Percentiles rank a stretch among this genome's conserved stretches.
Conservation (phyloP, 2,329 filamentous ascomycete species). For the Fusarium stilboides region DNA sequence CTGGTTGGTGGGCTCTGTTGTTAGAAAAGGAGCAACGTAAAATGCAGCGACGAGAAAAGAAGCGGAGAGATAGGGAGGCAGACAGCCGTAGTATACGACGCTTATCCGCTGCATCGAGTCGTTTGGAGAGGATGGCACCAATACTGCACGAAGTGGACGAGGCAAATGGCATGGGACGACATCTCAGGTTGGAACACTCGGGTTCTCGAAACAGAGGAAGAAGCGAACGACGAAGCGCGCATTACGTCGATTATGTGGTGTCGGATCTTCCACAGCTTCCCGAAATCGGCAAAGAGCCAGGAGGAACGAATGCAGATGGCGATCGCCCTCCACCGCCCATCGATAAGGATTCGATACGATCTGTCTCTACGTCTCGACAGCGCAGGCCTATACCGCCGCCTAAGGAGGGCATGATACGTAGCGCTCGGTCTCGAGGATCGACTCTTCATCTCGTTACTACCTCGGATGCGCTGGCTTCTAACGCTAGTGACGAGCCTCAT, state of each 20-base stretch:
- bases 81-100: constrained; percentile 85
- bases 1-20: constrained; percentile 95
- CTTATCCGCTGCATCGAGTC: constrained; percentile 90
- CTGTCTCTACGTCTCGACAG: constrained; percentile 82
- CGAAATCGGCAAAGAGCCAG: constrained; percentile 67
- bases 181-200: constrained; percentile 60
- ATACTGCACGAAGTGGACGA: constrained; percentile 85
- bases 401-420: constrained; percentile 81
- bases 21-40: constrained; percentile 97
- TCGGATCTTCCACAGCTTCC: constrained; percentile 84
- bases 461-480: constrained; percentile 63
- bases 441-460: constrained; percentile 88
- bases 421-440: constrained; percentile 82
- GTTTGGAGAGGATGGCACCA: constrained; percentile 84
- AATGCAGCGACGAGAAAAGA: constrained; percentile 82
- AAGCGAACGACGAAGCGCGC: constrained; percentile 80
- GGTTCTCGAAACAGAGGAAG: constrained; percentile 80
- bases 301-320: constrained; percentile 61
- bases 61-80: constrained; percentile 85
- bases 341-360: constrained; percentile 84
- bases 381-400: constrained; percentile 85
- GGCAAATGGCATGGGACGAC: constrained; percentile 71
- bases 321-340: constrained; percentile 77
- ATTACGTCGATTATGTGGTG: constrained; percentile 73
- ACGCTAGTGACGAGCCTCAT: constrained; percentile 49